Evolutionary conservation across 352 stramenopile species (phyloP), one percentile per base, ranked within the genome.

Genomic region (Phytopythium aichiense): DNA sequence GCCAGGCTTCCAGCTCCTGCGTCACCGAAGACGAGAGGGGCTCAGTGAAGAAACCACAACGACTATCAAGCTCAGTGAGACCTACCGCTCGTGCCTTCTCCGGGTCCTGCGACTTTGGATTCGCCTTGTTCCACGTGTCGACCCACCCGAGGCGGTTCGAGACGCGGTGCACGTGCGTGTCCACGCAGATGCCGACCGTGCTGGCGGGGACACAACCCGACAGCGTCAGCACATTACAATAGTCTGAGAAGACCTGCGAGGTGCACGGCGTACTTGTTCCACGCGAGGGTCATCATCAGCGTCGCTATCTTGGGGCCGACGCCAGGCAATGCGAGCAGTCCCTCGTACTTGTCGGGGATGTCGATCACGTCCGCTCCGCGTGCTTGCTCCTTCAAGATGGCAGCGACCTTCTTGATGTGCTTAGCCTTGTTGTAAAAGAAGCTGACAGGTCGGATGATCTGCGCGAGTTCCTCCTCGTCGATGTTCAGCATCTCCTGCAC

Each of bases 351-450:
- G 42, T 73, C 61, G 13, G 97, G 97, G 67, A 99, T 98, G 35
- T 98, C 92, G n/a, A 84, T 65, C 20, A 77, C 40, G 25, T 73
- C 63, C 18, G 63, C 52, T 3, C 62, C 65, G 11, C 72, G 50
- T 2, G 61, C 60, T 16, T 73, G 64, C 58, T 80, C 69, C 4
- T 63, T 79, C 56, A 93, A 64, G 28, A 89, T 82, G 33, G 55
- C 56, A 23, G 69, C 84, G 4, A 77, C 79, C 38, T 97, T 69
- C 56, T 98, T 97, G 55, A 99, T 95, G 64, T 97, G 98, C 62
- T 93, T 97, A 48, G 93, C 95, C 71, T 99, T 99, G 74, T 95
- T 92, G 68, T 98, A 98, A 58, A 97, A 97, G 79, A 99, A 99
- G 7, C 96, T 92, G 8, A 99, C 95, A 8, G 85, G 84, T 28